Evolutionary conservation across 305 asterid genomes (phyloP).

Genomic region (Fraxinus latifolia): DNA sequence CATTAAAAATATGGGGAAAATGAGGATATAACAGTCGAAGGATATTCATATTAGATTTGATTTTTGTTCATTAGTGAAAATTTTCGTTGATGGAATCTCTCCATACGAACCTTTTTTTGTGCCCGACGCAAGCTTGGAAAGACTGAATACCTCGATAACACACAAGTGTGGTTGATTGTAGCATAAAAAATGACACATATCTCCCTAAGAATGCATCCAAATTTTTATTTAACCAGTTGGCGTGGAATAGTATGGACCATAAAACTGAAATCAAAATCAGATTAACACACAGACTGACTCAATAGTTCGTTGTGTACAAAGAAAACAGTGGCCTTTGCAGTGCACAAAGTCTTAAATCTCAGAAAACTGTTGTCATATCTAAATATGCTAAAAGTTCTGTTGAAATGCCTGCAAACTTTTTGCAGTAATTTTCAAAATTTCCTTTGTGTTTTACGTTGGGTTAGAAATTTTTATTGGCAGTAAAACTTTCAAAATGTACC

Average conservation of each 20-base stretch:
- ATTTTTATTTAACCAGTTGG: not conserved
- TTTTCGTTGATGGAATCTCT: not conserved
- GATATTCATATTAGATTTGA: no score
- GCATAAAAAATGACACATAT: not conserved
- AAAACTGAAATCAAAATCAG: not conserved
- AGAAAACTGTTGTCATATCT: not conserved
- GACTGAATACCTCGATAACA: not conserved
- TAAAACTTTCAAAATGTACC: not conserved
- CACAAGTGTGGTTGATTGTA: not conserved
- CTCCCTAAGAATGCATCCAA: not conserved
- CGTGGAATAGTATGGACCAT: not conserved
- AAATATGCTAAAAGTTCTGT: not conserved
- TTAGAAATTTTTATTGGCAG: not conserved
- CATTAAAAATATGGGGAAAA: no score
- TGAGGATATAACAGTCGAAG: no score
- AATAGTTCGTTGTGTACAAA: not conserved
- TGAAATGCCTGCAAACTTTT: not conserved
- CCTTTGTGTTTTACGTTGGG: not conserved
- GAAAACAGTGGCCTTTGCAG: not conserved
- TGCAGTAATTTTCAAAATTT: not conserved
- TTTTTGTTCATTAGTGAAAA: no score
- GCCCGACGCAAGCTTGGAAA: not conserved
- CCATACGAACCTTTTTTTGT: no score
- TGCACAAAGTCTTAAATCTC: not conserved
- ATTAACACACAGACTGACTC: not conserved